Percentiles rank a stretch among this genome's conserved stretches.
phyloP scores from a whole-genome alignment of 208 protist species.

The Balamuthia mandrillaris region DNA sequence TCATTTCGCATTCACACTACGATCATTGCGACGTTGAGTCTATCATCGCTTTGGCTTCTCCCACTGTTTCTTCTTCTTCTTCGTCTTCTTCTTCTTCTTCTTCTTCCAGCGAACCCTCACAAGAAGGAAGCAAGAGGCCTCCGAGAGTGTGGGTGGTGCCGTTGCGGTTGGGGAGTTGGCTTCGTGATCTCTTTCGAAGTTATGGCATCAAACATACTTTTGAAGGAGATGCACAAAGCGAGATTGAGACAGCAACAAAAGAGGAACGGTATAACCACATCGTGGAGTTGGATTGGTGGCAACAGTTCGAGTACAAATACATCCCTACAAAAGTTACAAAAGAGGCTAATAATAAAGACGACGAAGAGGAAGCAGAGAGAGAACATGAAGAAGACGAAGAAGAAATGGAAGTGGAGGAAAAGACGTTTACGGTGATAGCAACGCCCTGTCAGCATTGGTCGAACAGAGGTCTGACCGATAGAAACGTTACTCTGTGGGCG shows the following conservation, averaged over 20 bases:
- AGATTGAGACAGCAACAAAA: neutral
- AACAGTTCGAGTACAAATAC: neutral
- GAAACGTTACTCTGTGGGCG: neutral
- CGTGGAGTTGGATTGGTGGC: neutral
- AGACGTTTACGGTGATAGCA: neutral
- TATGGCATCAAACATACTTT: too few species aligned
- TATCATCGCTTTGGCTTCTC: neutral
- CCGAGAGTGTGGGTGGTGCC: neutral
- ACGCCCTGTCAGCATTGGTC: neutral
- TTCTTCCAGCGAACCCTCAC: too few species aligned
- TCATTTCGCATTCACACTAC: neutral
- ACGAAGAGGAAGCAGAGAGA: neutral
- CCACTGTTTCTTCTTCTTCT: too few species aligned
- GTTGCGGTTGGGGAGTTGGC: neutral
- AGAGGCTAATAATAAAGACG: neutral
- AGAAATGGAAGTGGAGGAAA: neutral
- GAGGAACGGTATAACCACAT: neutral
- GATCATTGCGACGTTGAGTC: neutral
- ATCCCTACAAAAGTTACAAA: too few species aligned
- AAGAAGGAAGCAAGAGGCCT: neutral
- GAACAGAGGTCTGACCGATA: neutral
- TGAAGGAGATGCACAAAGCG: too few species aligned
- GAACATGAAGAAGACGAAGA: neutral
- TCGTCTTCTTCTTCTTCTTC: too few species aligned
- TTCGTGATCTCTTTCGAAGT: too few species aligned